Evolutionary conservation across 2,329 filamentous ascomycete species (phyloP).

Genomic region (Colletotrichum eremochloae): DNA sequence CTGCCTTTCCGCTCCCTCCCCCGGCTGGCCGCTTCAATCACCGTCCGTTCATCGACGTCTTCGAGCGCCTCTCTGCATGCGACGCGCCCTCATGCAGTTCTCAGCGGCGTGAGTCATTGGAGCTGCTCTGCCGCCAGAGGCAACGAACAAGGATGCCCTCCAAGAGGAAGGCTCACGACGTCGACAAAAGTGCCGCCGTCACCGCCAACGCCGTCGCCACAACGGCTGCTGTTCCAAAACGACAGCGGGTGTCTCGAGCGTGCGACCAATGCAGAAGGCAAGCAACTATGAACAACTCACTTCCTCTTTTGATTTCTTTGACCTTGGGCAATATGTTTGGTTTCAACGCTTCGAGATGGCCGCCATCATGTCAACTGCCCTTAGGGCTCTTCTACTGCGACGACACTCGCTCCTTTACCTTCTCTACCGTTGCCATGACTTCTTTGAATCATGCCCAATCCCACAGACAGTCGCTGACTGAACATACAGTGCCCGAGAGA

Average conservation of each 20-base stretch:
- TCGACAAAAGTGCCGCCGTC: conserved; percentile 44
- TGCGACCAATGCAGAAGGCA: conserved; percentile 74
- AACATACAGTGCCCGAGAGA: conserved; percentile 69
- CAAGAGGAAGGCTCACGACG: conserved; percentile 53
- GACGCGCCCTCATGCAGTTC: conserved; percentile 36
- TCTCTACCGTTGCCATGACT: neutral
- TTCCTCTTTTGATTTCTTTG: neutral
- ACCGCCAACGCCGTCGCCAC: neutral
- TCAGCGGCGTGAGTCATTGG: conserved; percentile 35
- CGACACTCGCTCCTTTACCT: neutral
- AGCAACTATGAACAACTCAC: conserved; percentile 6
- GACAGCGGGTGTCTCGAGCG: conserved; percentile 75
- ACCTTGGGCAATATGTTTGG: neutral
- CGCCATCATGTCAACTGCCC: neutral
- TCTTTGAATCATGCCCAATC: neutral
- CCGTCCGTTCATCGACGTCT: conserved; percentile 13
- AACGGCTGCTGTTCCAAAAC: conserved; percentile 57
- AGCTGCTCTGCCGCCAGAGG: conserved; percentile 37
- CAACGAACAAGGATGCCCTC: conserved; percentile 53
- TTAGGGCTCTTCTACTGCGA: neutral
- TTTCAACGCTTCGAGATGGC: no score
- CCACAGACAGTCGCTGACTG: conserved; percentile 2
- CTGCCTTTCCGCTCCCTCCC: neutral
- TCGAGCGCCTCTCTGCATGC: neutral
- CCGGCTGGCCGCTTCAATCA: conserved; percentile 17